These are phyloP conservation scores for Tulasnella calospora DNA, from an alignment of 768 basidiomycete genomes.

Conservation along the genomic window DNA sequence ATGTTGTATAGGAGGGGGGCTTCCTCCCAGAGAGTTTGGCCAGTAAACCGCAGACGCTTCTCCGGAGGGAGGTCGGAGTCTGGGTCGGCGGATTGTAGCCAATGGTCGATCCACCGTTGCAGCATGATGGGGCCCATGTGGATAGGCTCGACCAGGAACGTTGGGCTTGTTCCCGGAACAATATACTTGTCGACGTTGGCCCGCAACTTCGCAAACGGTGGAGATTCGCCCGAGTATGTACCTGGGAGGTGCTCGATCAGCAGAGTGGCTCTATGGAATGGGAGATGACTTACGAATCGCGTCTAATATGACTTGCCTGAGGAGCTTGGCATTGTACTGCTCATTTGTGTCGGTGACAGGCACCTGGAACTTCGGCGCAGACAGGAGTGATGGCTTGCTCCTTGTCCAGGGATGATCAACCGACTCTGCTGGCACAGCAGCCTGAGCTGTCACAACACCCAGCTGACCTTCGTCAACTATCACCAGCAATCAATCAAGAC, in stretches of 20 bases:
- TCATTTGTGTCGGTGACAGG: neutral
- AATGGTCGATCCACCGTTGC: neutral
- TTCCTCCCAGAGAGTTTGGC: too few species aligned
- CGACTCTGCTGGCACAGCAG: neutral
- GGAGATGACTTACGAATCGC: neutral
- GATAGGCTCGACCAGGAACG: neutral
- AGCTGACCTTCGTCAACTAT: neutral
- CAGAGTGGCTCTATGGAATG: neutral
- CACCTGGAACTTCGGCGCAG: neutral
- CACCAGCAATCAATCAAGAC: neutral
- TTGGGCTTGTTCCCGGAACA: neutral
- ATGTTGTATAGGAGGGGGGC: too few species aligned
- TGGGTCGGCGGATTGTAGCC: neutral
- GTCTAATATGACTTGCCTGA: neutral
- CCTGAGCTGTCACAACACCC: neutral
- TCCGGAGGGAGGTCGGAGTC: neutral
- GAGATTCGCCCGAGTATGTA: neutral
- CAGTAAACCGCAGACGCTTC: neutral
- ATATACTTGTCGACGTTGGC: neutral
- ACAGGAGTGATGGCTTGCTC: neutral
- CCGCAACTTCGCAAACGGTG: neutral
- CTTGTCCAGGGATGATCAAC: neutral
- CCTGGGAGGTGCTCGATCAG: neutral
- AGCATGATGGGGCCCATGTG: neutral
- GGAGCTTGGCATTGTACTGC: neutral